These are phyloP conservation scores for Leptodontidium sp. DNA, from an alignment of 2,329 filamentous ascomycete genomes.

Conservation along the genomic window DNA sequence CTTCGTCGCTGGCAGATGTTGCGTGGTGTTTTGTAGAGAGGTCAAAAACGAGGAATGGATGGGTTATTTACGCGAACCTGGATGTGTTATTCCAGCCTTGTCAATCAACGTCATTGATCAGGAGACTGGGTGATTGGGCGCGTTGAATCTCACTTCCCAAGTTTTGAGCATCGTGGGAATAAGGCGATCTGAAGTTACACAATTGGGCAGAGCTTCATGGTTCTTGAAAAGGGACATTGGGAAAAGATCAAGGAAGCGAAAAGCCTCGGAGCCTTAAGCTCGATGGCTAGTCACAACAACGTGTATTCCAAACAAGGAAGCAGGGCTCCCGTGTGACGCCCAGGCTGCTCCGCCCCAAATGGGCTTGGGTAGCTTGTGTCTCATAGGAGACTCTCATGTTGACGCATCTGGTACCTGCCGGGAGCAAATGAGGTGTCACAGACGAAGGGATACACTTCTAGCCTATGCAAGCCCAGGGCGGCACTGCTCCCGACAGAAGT, in stretches of 20 bases:
- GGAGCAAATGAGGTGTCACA: constrained; percentile 7
- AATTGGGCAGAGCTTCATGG: neutral
- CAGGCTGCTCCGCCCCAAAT: constrained; percentile 15
- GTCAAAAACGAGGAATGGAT: neutral
- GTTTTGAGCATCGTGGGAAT: neutral
- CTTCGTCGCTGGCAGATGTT: neutral
- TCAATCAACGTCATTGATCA: neutral
- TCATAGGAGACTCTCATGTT: constrained; percentile 1
- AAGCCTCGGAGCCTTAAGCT: neutral
- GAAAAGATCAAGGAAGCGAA: constrained; percentile 10
- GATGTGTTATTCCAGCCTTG: constrained; percentile 6
- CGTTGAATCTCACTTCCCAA: neutral
- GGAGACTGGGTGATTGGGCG: neutral
- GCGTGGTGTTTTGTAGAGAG: neutral
- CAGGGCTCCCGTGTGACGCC: neutral
- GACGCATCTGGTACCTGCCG: constrained; percentile 7
- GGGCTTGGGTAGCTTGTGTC: constrained; percentile 12
- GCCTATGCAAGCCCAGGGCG: neutral
- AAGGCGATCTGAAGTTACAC: neutral
- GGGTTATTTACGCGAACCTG: constrained; percentile 14
- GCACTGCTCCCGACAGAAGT: neutral
- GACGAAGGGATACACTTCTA: neutral
- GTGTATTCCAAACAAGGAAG: constrained; percentile 11
- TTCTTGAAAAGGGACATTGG: neutral
- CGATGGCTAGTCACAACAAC: neutral